Evolutionary conservation across 495 filamentous ascomycete species (phyloP), one percentile per base, ranked within the genome.

Genomic region (Penicillium parvum): DNA sequence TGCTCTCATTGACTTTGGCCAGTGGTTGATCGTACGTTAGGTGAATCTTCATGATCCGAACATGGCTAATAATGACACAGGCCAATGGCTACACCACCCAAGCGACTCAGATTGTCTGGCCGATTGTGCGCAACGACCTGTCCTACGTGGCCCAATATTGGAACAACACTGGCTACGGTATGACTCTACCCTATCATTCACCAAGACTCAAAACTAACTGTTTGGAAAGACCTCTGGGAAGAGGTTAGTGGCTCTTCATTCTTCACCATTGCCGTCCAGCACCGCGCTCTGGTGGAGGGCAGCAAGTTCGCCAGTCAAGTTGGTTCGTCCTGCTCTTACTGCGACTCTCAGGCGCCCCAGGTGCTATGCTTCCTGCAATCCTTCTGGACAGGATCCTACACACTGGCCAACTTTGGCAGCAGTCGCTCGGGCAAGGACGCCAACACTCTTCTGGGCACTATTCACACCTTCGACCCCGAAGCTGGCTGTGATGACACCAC

Each of bases 81-180:
- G 44, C 47, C 8, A 52, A 67, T 20, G 64, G 64, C 11, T 61
- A 66, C 42, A 49, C 51, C 12, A 45, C 34, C 15, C 37, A 51
- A 2, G 63, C 58, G 0, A 41, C 12, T 58, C 67, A 44, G 47
- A 50, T 52, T 33, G 67, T 83, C 12, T 83, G 82, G 77, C 79
- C 83, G 3, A 60, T 85, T 17, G 73, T 86, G 5, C 49, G 72
- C 27, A 84, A 85, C 46, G 84, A 87, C 45, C 72, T 88, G 12
- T 66, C 73, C n/a, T 86, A 87, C 49, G 76, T 85, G 6, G 67
- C 78, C 3, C 74, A 86, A 49, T 82, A 87, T 65, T 89, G 85
- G 84, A 81, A 78, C 50, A 65, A 78, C 40, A 79, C 75, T 16
- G 80, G 79, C 21, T 87, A 76, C 42, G 63, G 58, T 56, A 10